Percentiles rank a stretch among this genome's conserved stretches.
Evolutionary conservation across 129 eudicot species (phyloP).

Genomic region (Artemisia annua): DNA sequence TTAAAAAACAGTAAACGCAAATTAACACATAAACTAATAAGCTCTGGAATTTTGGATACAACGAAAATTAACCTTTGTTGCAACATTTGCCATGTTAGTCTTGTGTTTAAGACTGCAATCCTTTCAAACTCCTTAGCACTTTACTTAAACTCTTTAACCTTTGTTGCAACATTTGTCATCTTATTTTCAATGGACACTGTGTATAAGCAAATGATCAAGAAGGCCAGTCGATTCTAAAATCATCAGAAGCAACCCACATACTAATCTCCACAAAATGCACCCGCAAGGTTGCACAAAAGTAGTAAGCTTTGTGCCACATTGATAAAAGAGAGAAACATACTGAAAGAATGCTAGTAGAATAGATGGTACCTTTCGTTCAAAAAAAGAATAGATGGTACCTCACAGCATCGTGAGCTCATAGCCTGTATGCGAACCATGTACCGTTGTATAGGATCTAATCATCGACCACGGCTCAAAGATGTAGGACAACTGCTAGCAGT

Average conservation of each 20-base stretch:
- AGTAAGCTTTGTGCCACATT: background rate
- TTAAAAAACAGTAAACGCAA: no score
- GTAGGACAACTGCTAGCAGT: constrained; percentile 85
- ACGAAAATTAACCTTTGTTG: no score
- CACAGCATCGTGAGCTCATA: constrained; percentile 70
- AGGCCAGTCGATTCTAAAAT: constrained; percentile 79
- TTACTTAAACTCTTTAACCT: no score
- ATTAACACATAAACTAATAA: no score
- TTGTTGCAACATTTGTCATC: no score
- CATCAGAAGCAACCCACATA: constrained; percentile 78
- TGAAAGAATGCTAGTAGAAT: background rate
- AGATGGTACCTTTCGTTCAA: background rate
- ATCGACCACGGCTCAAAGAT: constrained; percentile 85
- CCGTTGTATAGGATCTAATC: constrained; percentile 83
- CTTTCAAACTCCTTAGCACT: no score
- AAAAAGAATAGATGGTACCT: background rate
- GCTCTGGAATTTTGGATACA: no score
- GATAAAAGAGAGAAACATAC: background rate
- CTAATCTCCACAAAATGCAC: constrained; percentile 93
- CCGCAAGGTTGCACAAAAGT: constrained; percentile 32
- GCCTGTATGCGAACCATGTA: constrained; percentile 96
- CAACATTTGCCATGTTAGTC: no score
- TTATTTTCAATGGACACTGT: constrained; percentile 39
- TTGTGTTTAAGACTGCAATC: no score
- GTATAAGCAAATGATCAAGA: constrained; percentile 76